These are phyloP conservation scores for Bassia scoparia DNA, from an alignment of 148 eudicot species.

Conservation along the genomic window DNA sequence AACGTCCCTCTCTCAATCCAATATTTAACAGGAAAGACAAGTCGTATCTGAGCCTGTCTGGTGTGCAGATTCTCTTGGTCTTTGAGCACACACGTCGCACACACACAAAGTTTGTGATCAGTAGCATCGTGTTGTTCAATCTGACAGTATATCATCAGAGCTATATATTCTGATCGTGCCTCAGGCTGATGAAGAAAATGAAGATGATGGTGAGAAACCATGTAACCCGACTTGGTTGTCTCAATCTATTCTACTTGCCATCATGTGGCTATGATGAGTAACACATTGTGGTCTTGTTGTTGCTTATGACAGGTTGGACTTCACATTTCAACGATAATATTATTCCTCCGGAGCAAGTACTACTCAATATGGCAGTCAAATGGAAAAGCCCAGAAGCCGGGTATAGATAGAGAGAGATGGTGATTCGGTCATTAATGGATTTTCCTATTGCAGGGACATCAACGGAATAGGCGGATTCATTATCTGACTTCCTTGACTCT, in stretches of 20 bases:
- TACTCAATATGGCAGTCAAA: conserved; percentile 39
- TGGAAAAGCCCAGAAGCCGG: conserved; percentile 36
- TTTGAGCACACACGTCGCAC: conserved; percentile 30
- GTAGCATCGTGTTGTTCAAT: conserved; percentile 31
- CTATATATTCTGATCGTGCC: conserved; percentile 34
- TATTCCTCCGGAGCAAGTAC: conserved; percentile 25
- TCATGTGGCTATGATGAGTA: neutral
- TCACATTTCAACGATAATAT: conserved; percentile 36
- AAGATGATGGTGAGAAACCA: conserved; percentile 41
- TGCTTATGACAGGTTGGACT: conserved; percentile 50
- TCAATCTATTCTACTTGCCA: neutral
- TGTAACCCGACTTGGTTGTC: neutral
- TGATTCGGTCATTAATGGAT: conserved; percentile 28
- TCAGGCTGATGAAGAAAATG: conserved; percentile 24
- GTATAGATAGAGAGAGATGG: conserved; percentile 28
- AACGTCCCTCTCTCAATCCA: conserved; percentile 37
- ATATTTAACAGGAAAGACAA: conserved; percentile 42
- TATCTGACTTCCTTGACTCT: conserved; percentile 46
- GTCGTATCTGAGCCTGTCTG: conserved; percentile 37
- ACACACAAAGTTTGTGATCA: conserved; percentile 25
- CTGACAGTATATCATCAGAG: conserved; percentile 31
- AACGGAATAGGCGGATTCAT: conserved; percentile 29
- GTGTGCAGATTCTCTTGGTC: conserved; percentile 36
- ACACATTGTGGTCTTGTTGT: neutral
- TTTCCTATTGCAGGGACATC: conserved; percentile 37